Evolutionary conservation across 2,329 filamentous ascomycete genomes (phyloP), one percentile per base, ranked within the genome.

Genomic region (Sarocladiaceae sp.): DNA sequence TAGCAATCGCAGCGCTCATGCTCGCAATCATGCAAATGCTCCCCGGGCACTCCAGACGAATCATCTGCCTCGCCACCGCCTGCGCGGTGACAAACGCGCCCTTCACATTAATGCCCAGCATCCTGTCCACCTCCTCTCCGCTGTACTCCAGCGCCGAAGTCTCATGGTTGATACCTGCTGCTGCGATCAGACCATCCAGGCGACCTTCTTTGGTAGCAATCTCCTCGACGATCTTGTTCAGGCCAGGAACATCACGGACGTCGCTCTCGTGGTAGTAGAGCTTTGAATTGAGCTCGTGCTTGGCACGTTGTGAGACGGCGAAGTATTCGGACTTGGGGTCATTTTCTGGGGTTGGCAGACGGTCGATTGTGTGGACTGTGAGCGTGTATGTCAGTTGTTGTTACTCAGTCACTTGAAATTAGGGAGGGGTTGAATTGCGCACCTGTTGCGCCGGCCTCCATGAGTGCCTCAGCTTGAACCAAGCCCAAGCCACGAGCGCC

Each of bases 91-190:
- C 83, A 71, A 90, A 89, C 25, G 80, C 84, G 12, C 91, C 92
- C n/a, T 84, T 94, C 60, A 96, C 78, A 70, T 97, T 95, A 63
- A 93, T 86, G 61, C 87, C 81, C 68, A 96, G 78, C 75, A 96
- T 89, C 68, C 84, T 80, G 65, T 91, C 83, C 65, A 83, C 83
- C 64, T 90, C 87, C 63, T 86, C 77, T 20, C 87, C 82, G 22
- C 82, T 79, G 64, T 96, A 95, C 47, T 96, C 90, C 52, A 96
- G 74, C 1, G 92, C 90, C 0, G 88, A 71, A 0, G 84, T 90
- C 71, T 95, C 90, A 68, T 95, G 87, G 70, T 96, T 89, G 60
- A 90, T 88, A 5, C 82, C 82, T 0, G 82, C 82, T 2, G 80
- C 80, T 2, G 82, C 81, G 46, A 96, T 82, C 52, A 96, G 71